Percentiles rank a stretch among this genome's conserved stretches.
These are phyloP conservation scores for Colletotrichum sp. DNA, from an alignment of 2,329 filamentous ascomycete genomes.

Conservation along the genomic window DNA sequence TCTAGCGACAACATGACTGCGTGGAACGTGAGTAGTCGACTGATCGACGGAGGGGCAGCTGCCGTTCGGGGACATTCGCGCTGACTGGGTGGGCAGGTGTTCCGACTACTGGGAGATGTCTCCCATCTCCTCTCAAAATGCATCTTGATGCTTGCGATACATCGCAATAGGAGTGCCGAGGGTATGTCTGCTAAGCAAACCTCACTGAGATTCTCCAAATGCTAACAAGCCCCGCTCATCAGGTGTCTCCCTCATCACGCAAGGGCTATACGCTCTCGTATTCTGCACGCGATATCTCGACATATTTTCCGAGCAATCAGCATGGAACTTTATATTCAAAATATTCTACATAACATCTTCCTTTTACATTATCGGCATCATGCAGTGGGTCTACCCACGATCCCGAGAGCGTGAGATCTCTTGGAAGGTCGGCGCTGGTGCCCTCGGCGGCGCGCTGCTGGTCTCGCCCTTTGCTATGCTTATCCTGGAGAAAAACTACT, in stretches of 20 bases:
- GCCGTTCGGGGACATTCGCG: neutral
- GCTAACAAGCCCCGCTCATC: slow-evolving; percentile 20
- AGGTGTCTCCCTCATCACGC: slow-evolving; percentile 91
- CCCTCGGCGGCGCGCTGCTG: slow-evolving; percentile 67
- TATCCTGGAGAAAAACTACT: slow-evolving; percentile 62
- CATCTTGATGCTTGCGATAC: slow-evolving; percentile 90
- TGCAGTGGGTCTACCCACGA: slow-evolving; percentile 84
- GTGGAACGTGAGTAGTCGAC: slow-evolving; percentile 40
- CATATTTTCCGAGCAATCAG: slow-evolving; percentile 63
- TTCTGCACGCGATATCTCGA: slow-evolving; percentile 89
- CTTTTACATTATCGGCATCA: slow-evolving; percentile 84
- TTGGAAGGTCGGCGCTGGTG: slow-evolving; percentile 85
- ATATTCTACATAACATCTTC: slow-evolving; percentile 86
- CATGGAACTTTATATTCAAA: slow-evolving; percentile 84
- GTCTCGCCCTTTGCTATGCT: slow-evolving; percentile 75
- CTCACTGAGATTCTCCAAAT: neutral
- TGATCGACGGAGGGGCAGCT: neutral
- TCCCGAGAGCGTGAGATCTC: slow-evolving; percentile 90
- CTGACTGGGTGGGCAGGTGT: slow-evolving; percentile 44
- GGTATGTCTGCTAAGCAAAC: slow-evolving; percentile 48
- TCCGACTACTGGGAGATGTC: slow-evolving; percentile 83
- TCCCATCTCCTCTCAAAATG: slow-evolving; percentile 87
- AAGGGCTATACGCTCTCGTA: slow-evolving; percentile 84
- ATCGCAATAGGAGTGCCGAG: slow-evolving; percentile 86
- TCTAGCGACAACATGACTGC: slow-evolving; percentile 36